Base-by-base conservation (phyloP, 2,329 filamentous ascomycete species). In the Verticillium isaacii region DNA sequence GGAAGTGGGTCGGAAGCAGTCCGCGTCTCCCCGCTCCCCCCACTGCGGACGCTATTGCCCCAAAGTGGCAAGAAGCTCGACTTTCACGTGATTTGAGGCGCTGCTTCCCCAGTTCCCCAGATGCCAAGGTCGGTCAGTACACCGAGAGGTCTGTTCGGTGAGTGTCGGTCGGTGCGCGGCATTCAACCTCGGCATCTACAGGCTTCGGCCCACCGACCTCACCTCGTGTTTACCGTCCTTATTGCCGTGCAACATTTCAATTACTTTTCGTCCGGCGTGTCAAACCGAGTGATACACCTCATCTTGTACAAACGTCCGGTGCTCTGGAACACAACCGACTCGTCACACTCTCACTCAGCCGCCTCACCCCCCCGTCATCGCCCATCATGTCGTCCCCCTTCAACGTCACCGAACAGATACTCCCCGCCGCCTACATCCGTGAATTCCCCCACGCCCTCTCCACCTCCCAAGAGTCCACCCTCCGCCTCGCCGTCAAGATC, bases 401-500 rank as follows among this genome's bases (percentile, higher is more conserved):
- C 77, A 77, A 84, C 66, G 78, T 96, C 68, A 84, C 86, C 66
- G 89, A 95, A 73, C 93, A 97, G 78, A 80, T 83, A 54, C 75
- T 96, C 67, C 84, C 87, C 61, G 86, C 85, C 67, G 86, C 92
- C 66, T 90, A 97, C 75, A 89, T 97, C 65, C 85, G 93, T 65
- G 91, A 96, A 71, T 96, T 92, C 71, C 82, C 90, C 7, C 85
- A 85, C 60, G 90, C 90, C 14, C 92, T 90, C 2, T 83, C 87
- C 2, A 81, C 84, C 61, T 85, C 84, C 14, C 90, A 96, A 68
- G 89, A 96, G 66, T 90, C 94, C 64, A 80, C 85, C 6, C 80
- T 97, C 3, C 77, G 87, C 60, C 76, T 97, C 5, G 86, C 88
- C 9, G 84, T 97, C 60, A 97, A 97, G 79, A 92, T 97, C 72